Base-by-base conservation (phyloP, 108 stramenopile genomes). In the Mediolabrus comicus region DNA sequence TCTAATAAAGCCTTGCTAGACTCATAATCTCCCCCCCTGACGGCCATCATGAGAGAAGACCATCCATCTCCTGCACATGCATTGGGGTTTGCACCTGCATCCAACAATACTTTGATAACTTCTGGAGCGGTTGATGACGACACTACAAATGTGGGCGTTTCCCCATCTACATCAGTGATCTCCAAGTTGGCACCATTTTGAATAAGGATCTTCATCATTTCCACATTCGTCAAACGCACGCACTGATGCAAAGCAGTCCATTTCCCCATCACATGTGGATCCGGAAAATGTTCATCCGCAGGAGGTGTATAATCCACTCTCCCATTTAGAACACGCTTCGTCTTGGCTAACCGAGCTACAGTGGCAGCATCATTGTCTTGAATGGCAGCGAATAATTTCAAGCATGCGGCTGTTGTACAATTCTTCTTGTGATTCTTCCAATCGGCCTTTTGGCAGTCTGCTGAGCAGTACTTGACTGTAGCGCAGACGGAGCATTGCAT, bases 31-130 rank as follows among this genome's bases (percentile, higher is more conserved):
- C 60, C 60, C 17, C 14, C 6, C 22, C 60, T 43, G 3, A 13
- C 60, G 46, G 60, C 60, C 46, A 61, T 61, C 60, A 61, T 61
- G 26, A 61, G 27, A 51, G 32, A 43, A 43, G 60, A 14, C 60
- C 60, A 61, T 27, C 60, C 60, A 52, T 61, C 60, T 28, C 34
- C 60, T 3, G 60, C 60, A 43, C 12, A 51, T 3, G 60, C 60
- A 14, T 61, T 52, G 39, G 27, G 26, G 34, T 61, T 61, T 0
- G 60, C 60, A 9, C 60, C 60, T 26, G 24, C 26, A 43, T 43
- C 26, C 24, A 28, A 51, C 60, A 61, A 24, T 14, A 52, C 46
- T 24, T 52, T 43, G 26, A 61, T 26, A 43, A 61, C 24, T 12
- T 61, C 27, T 9, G 27, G 24, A 61, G 24, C 39, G 3, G 46